These are phyloP conservation scores for Cnidoscolus chayamansa DNA, from an alignment of 441 rosid genomes.

Conservation along the genomic window DNA sequence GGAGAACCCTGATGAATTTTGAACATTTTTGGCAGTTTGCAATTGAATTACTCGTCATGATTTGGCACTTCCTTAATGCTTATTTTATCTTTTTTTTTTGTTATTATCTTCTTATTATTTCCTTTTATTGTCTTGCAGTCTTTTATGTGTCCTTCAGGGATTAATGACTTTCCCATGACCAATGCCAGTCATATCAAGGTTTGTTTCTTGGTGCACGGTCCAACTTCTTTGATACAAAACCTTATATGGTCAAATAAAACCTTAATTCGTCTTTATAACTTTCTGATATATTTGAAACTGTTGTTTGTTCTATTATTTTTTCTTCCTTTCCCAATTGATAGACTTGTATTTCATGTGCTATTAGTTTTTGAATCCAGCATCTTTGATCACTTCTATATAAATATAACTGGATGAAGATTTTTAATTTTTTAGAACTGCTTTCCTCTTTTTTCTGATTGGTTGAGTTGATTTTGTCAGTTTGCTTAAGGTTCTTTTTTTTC, in stretches of 20 bases:
- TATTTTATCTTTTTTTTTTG: background rate
- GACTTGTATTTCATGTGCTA: background rate
- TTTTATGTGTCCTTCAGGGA: conserved; percentile 96
- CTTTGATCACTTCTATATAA: background rate
- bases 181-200: conserved; percentile 83
- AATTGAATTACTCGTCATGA: background rate
- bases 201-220: conserved; percentile 12
- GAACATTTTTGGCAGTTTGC: background rate
- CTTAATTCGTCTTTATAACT: background rate
- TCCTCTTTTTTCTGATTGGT: background rate
- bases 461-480: background rate
- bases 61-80: background rate
- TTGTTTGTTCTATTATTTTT: background rate
- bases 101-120: conserved; percentile 20
- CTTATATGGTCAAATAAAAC: background rate
- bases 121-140: conserved; percentile 49
- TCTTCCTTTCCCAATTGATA: background rate
- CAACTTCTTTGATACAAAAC: conserved; percentile 1
- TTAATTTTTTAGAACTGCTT: background rate
- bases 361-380: background rate
- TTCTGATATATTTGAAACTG: background rate
- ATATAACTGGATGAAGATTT: background rate
- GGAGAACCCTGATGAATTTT: background rate
- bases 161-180: conserved; percentile 97
- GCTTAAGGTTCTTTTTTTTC: conserved; percentile 14